These are phyloP conservation scores for Fusarium sp. DNA, from an alignment of 2,329 filamentous ascomycete genomes.

Conservation along the genomic window DNA sequence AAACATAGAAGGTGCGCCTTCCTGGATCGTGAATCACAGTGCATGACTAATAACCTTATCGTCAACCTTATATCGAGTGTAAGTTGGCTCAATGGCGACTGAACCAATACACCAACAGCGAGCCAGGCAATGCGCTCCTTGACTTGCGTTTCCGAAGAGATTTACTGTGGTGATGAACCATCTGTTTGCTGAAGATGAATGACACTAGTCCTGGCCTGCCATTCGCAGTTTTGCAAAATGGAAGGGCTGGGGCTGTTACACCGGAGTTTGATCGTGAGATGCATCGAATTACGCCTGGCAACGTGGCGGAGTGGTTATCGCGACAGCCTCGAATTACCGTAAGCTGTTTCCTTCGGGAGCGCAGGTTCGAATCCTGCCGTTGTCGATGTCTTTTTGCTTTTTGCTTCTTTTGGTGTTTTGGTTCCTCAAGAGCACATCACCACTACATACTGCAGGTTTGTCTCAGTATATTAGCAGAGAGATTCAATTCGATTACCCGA, in stretches of 20 bases:
- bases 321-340: not conserved
- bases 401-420: not conserved
- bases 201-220: not conserved
- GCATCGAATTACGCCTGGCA: not conserved
- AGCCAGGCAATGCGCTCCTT: not conserved
- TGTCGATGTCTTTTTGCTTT: not conserved
- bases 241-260: accelerated
- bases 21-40: not conserved
- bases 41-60: constrained; percentile 2
- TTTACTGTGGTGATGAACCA: not conserved
- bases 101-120: not conserved
- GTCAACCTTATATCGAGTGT: not conserved
- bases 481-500: not conserved
- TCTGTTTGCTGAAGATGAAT: not conserved
- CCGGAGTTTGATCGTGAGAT: too few species aligned
- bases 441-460: not conserved
- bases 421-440: not conserved
- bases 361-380: constrained; percentile 4
- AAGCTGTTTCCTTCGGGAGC: not conserved
- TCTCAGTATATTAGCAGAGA: not conserved
- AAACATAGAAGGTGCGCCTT: not conserved
- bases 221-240: not conserved
- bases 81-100: not conserved
- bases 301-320: constrained; percentile 7
- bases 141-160: accelerated